Conservation (phyloP, 2,329 filamentous ascomycete species). For the Diaporthe sp. region DNA sequence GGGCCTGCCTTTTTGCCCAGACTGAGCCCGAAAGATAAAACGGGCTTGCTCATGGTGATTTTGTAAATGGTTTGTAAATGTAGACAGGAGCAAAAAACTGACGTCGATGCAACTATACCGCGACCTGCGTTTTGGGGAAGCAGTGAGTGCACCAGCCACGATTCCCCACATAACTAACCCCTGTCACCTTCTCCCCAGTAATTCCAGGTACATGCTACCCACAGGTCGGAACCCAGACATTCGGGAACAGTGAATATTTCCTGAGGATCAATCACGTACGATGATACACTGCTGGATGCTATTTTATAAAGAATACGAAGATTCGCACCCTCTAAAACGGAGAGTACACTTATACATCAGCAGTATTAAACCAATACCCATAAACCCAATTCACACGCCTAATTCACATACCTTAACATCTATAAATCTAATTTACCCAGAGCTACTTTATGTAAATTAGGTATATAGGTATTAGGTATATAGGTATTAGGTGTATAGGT, state of each 20-base stretch:
- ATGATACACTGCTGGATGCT: not conserved
- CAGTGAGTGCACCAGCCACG: conserved; percentile 38
- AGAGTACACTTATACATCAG: too few species aligned
- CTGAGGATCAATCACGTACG: too few species aligned
- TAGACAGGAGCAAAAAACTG: not conserved
- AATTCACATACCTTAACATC: too few species aligned
- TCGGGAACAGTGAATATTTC: not conserved
- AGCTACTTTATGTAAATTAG: too few species aligned
- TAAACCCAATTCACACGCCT: too few species aligned
- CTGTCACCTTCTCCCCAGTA: not conserved
- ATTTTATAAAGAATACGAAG: too few species aligned
- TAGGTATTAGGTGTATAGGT: too few species aligned
- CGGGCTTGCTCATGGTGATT: conserved; percentile 61
- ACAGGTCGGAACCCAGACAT: not conserved
- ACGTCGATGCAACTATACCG: not conserved
- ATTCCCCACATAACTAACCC: conserved; percentile 24
- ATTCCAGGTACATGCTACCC: not conserved
- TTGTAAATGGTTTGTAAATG: not conserved
- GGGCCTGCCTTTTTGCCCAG: conserved; percentile 68
- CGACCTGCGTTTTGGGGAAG: conserved; percentile 16
- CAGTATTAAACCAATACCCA: too few species aligned
- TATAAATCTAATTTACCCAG: too few species aligned
- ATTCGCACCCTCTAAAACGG: too few species aligned
- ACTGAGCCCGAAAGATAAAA: conserved; percentile 69
- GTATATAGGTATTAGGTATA: too few species aligned